Percentiles rank a stretch among this genome's conserved stretches.
Conservation (phyloP, 768 basidiomycete genomes). For the Artomyces pyxidatus region DNA sequence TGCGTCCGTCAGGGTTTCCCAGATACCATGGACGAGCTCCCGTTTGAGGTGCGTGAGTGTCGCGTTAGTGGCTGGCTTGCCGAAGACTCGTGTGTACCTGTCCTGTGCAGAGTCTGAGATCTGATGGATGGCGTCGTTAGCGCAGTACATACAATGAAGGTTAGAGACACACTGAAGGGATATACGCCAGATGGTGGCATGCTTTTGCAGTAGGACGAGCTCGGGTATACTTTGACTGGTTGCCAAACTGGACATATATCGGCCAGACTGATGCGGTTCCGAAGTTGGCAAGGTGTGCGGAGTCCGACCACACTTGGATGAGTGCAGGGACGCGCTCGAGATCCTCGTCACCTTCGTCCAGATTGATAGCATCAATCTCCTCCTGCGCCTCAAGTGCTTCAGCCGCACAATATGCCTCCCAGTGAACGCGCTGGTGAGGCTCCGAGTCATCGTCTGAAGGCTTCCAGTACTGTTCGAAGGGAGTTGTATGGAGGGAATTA, state of each 20-base stretch:
- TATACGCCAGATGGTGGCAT: constrained; percentile 35
- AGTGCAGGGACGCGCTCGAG: constrained; percentile 2
- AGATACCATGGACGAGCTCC: constrained; percentile 18
- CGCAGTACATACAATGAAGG: not conserved
- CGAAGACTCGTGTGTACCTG: not conserved
- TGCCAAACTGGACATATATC: constrained; percentile 31
- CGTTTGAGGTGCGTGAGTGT: constrained; percentile 11
- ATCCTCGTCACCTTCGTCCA: not conserved
- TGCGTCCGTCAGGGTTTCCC: constrained; percentile 13
- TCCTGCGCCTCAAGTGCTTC: not conserved
- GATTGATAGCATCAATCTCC: not conserved
- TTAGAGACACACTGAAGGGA: constrained; percentile 26
- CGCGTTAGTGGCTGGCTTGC: too few species aligned
- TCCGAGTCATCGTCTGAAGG: not conserved
- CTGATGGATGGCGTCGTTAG: not conserved
- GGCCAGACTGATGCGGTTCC: constrained; percentile 29
- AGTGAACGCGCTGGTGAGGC: not conserved
- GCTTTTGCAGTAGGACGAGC: constrained; percentile 23
- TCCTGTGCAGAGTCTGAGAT: not conserved
- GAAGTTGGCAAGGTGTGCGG: constrained; percentile 25
- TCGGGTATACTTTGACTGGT: constrained; percentile 33
- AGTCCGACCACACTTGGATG: constrained; percentile 18
- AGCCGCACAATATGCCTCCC: not conserved
- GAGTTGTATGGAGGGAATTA: not conserved
- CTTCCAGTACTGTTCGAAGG: not conserved